phyloP scores from a whole-genome alignment of 2,329 filamentous ascomycete genomes.

The Fusarium sp. region DNA sequence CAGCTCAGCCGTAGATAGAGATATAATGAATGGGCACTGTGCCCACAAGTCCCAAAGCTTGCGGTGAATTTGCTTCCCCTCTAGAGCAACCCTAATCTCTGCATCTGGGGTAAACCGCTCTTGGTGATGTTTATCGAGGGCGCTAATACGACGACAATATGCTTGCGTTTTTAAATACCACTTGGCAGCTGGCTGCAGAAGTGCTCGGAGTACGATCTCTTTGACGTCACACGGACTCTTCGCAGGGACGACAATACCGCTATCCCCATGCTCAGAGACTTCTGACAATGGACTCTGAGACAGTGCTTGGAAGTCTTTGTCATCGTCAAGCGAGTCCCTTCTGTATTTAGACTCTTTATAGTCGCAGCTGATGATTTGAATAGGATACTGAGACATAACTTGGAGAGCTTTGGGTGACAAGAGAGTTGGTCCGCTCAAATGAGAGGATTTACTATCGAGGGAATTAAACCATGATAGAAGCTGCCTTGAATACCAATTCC shows the following conservation, averaged over 20 bases:
- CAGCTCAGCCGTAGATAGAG: not conserved
- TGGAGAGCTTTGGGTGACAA: not conserved
- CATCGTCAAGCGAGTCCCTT: not conserved
- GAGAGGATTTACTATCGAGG: conserved; percentile 1
- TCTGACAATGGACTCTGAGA: not conserved
- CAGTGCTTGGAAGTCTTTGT: not conserved
- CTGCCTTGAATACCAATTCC: conserved; percentile 14
- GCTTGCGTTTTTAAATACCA: conserved; percentile 11
- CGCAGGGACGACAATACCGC: not conserved
- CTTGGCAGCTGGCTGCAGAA: conserved; percentile 1
- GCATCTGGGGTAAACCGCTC: conserved; percentile 6
- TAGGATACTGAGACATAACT: conserved; percentile 6
- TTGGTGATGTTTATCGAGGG: conserved; percentile 12
- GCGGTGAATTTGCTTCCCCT: not conserved
- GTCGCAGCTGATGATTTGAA: conserved; percentile 12
- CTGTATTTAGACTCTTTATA: conserved; percentile 9
- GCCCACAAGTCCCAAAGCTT: conserved; percentile 15
- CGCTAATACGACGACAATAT: conserved; percentile 7
- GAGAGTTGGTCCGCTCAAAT: not conserved
- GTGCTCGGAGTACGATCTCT: conserved; percentile 3
- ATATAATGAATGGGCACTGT: conserved; percentile 1
- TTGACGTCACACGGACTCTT: conserved; percentile 4
- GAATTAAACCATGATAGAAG: conserved; percentile 21
- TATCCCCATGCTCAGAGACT: not conserved
- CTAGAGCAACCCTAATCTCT: not conserved